Evolutionary conservation across 2,329 filamentous ascomycete species (phyloP), one percentile per base, ranked within the genome.

Genomic region (Sporothrix luriei): DNA sequence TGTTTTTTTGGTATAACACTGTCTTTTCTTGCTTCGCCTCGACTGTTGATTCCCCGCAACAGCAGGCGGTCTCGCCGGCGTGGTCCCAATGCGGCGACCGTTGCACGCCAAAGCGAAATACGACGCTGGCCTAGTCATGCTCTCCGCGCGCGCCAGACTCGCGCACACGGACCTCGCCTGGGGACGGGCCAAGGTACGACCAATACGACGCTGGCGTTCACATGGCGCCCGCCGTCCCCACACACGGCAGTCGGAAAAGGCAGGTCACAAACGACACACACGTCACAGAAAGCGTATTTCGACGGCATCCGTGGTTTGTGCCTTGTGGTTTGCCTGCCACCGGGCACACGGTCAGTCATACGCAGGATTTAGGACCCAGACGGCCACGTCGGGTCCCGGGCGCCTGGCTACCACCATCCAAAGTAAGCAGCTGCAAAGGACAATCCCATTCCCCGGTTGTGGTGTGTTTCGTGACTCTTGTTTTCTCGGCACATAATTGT

Each of bases 201-300:
- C 46, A 48, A 48, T 48, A 6, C 46, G 46, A 48, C 46, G 13
- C 46, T 48, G 46, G 46, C 46, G 46, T 48, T 48, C 46, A 48
- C 46, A 48, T 48, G 46, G 46, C 46, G 46, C 46, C 46, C 46
- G 46, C 46, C 46, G 16, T 14, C 46, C 46, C 46, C 46, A 6
- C 46, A 48, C 46, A 48, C 46, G 46, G 46, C 46, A 48, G 13
- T 48, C 46, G 46, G 46, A 48, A 48, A 48, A 48, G 46, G 46
- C 46, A 48, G 46, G 46, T 48, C 46, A 48, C 46, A 48, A 48
- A n/a, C n/a, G n/a, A n/a, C n/a, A n/a, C n/a, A n/a, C n/a, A n/a
- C n/a, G n/a, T n/a, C n/a, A n/a, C n/a, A n/a, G n/a, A n/a, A 48
- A 48, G 46, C 13, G 46, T 48, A 48, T 48, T 48, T 48, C 10